Conservation (phyloP, 2,329 filamentous ascomycete genomes). For the Fusarium gaditjirri region DNA sequence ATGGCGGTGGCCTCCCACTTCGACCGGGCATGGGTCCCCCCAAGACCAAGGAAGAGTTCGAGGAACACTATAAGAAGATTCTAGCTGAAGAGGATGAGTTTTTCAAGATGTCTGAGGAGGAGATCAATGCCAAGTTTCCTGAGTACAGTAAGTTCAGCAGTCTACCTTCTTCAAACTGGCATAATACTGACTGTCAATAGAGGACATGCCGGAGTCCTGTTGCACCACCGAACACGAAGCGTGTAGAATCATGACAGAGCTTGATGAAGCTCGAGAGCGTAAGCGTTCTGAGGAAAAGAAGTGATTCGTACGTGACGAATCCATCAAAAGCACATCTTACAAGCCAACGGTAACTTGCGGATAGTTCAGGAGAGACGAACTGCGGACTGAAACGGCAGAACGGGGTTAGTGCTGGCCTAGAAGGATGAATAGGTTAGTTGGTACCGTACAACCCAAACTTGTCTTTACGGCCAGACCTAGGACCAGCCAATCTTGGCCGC, state of each 20-base stretch:
- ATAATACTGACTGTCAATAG: neutral
- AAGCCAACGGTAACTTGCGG: neutral
- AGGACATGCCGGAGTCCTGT: rapidly evolving
- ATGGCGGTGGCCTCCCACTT: neutral
- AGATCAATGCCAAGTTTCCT: neutral
- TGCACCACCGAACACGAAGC: neutral
- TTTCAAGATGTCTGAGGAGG: neutral
- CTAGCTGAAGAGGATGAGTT: neutral
- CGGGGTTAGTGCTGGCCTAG: neutral
- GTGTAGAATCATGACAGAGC: neutral
- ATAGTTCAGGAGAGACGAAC: neutral
- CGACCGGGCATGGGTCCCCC: neutral
- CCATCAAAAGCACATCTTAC: neutral
- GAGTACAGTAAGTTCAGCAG: neutral
- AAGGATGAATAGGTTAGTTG: no score
- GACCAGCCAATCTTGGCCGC: neutral
- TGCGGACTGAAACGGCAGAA: rapidly evolving
- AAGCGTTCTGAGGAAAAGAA: neutral
- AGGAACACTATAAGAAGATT: neutral
- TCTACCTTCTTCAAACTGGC: neutral
- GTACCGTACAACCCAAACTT: no score
- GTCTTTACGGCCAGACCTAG: no score
- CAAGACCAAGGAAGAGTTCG: neutral
- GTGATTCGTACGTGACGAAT: neutral
- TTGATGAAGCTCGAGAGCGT: neutral